Conservation (phyloP, 257 asterid species). For the Leonotis leonurus region DNA sequence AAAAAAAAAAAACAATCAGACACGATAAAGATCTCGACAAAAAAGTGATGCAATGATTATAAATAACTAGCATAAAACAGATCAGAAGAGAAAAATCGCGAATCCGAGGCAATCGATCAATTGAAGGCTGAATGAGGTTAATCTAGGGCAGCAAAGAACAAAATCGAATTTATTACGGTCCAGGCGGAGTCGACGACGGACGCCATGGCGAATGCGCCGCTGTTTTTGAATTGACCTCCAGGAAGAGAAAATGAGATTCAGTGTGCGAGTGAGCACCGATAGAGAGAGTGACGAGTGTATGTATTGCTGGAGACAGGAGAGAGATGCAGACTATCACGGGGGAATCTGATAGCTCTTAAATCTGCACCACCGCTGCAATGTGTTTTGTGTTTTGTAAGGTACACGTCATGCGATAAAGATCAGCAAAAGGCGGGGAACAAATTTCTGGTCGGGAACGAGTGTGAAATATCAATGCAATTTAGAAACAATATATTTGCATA, state of each 20-base stretch:
- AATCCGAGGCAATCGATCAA: neutral
- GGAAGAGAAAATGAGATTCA: too few species aligned
- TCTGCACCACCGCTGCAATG: conserved; percentile 6
- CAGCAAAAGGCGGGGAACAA: conserved; percentile 5
- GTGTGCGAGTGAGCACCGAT: neutral
- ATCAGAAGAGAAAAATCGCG: neutral
- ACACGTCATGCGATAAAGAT: conserved; percentile 8
- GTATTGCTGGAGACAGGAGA: too few species aligned
- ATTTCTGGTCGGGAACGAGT: too few species aligned
- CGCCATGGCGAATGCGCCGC: conserved; percentile 20
- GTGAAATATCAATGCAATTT: too few species aligned
- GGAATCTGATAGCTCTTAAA: conserved; percentile 17
- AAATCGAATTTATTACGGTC: conserved; percentile 18
- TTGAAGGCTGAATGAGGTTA: conserved; percentile 1
- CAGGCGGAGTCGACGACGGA: conserved; percentile 29
- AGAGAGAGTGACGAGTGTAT: conserved; percentile 4
- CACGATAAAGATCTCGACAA: neutral
- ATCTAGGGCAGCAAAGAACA: conserved; percentile 19
- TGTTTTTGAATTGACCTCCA: conserved; percentile 14
- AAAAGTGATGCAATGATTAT: neutral
- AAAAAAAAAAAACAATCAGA: neutral
- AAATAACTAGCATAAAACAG: neutral
- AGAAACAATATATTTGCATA: too few species aligned
- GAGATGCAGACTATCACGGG: conserved; percentile 22
- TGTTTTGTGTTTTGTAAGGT: neutral